Percentiles rank a stretch among this genome's conserved stretches.
These are phyloP conservation scores for Steccherinum ochraceum DNA, from an alignment of 768 basidiomycete genomes.

Conservation along the genomic window DNA sequence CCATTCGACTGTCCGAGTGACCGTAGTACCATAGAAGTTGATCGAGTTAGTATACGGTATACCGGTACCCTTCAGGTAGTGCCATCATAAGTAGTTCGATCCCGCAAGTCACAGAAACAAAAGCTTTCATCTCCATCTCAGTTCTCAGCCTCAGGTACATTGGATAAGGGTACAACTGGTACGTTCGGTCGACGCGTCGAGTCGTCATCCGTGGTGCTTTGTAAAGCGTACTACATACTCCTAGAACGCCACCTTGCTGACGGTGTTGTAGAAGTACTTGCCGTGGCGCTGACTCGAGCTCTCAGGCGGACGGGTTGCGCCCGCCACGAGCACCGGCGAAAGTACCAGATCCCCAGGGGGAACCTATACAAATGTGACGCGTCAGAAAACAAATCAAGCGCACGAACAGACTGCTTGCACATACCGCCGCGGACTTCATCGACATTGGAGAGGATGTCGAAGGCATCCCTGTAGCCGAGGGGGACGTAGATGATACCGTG, in stretches of 20 bases:
- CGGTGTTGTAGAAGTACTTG: conserved; percentile 8
- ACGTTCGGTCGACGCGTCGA: too few species aligned
- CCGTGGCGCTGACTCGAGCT: conserved; percentile 11
- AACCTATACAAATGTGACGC: conserved; percentile 35
- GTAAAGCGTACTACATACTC: too few species aligned
- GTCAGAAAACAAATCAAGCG: not conserved
- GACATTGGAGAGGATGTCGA: conserved; percentile 32
- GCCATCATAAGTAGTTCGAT: too few species aligned
- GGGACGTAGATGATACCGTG: conserved; percentile 51
- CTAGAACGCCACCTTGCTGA: conserved; percentile 10
- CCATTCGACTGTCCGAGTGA: too few species aligned
- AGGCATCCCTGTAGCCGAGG: conserved; percentile 40
- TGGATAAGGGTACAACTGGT: too few species aligned
- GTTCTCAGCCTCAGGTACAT: too few species aligned
- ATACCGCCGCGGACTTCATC: conserved; percentile 45
- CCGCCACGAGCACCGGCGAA: conserved; percentile 47
- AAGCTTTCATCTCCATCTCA: too few species aligned
- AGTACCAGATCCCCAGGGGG: conserved; percentile 80
- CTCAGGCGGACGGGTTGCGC: conserved; percentile 31
- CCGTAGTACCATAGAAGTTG: too few species aligned
- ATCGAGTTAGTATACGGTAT: too few species aligned
- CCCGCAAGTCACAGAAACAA: too few species aligned
- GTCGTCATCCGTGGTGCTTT: too few species aligned
- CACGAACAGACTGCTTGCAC: not conserved
- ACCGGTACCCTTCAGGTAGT: too few species aligned